Conservation (phyloP, 83 land plant species). For the Picea abies region DNA sequence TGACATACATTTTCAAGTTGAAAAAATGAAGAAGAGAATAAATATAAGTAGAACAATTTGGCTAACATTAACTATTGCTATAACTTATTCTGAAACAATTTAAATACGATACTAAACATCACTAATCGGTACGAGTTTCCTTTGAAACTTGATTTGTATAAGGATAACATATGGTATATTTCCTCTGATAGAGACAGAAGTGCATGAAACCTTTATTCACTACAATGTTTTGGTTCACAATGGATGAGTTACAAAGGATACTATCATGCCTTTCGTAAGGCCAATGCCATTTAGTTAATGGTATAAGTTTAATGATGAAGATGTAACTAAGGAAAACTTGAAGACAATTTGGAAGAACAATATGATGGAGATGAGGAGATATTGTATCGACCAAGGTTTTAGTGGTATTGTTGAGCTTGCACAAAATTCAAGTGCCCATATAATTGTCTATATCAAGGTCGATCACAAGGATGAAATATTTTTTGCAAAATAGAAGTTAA, state of each 20-base stretch:
- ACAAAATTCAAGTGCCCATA: too few relatives aligned
- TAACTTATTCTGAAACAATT: conserved; percentile 56
- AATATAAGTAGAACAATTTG: conserved; percentile 48
- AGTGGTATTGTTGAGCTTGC: too few relatives aligned
- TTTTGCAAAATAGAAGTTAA: too few relatives aligned
- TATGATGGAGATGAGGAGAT: neutral
- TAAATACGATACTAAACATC: conserved; percentile 53
- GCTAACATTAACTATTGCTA: conserved; percentile 51
- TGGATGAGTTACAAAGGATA: too few relatives aligned
- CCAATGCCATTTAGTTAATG: too few relatives aligned
- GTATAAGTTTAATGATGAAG: too few relatives aligned
- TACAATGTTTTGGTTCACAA: neutral
- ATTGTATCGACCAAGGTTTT: conserved; percentile 28
- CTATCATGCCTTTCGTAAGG: too few relatives aligned
- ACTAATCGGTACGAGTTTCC: conserved; percentile 61
- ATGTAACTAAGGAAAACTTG: too few relatives aligned
- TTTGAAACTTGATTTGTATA: conserved; percentile 52
- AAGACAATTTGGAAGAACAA: too few relatives aligned
- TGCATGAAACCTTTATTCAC: conserved; percentile 47
- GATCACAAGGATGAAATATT: too few relatives aligned
- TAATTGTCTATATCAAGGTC: too few relatives aligned
- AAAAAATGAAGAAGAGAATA: conserved; percentile 53
- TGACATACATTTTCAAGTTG: conserved; percentile 55
- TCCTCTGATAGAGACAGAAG: conserved; percentile 61
- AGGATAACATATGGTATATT: conserved; percentile 44